phyloP scores from a whole-genome alignment of 1,139 yeast species.

The Kurtzmaniella quercitrusa region DNA sequence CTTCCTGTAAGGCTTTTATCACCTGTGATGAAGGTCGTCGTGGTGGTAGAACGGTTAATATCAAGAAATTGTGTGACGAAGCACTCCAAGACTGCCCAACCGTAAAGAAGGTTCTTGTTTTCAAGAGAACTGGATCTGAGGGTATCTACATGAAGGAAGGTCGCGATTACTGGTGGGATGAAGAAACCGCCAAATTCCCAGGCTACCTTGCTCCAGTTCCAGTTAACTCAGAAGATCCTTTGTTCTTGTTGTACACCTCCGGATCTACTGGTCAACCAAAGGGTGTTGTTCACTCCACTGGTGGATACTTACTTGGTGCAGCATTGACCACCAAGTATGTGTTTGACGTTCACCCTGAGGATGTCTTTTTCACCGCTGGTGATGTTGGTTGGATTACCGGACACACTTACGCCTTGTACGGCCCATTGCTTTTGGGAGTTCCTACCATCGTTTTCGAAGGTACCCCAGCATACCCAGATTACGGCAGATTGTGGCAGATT shows the following conservation, averaged over 20 bases:
- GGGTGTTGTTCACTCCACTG: slow-evolving; percentile 95
- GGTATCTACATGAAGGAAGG: slow-evolving; percentile 68
- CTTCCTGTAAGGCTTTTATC: slow-evolving; percentile 82
- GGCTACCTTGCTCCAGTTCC: slow-evolving; percentile 86
- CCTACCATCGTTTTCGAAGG: slow-evolving; percentile 95
- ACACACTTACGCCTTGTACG: slow-evolving; percentile 92
- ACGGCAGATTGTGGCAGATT: slow-evolving; percentile 95
- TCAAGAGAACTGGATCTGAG: slow-evolving; percentile 76
- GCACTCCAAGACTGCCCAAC: slow-evolving; percentile 76
- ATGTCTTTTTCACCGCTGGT: slow-evolving; percentile 92
- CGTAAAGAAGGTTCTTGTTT: slow-evolving; percentile 81
- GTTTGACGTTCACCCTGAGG: slow-evolving; percentile 87
- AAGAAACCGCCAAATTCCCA: slow-evolving; percentile 73
- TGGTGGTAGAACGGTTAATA: slow-evolving; percentile 89
- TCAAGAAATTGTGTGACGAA: slow-evolving; percentile 92
- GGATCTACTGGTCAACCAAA: slow-evolving; percentile 98
- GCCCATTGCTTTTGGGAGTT: slow-evolving; percentile 85
- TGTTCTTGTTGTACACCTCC: slow-evolving; percentile 89
- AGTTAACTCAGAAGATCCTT: slow-evolving; percentile 88
- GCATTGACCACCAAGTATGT: slow-evolving; percentile 91
- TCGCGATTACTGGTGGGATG: slow-evolving; percentile 95
- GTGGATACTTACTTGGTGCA: slow-evolving; percentile 91
- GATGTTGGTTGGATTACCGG: slow-evolving; percentile 99
- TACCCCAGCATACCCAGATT: slow-evolving; percentile 96
- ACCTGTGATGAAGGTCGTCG: slow-evolving; percentile 96